A percentile compares a stretch with the other conserved stretches of the same genome.
phyloP scores from a whole-genome alignment of 2,329 filamentous ascomycete species.

The Taxawa tesnikishii region DNA sequence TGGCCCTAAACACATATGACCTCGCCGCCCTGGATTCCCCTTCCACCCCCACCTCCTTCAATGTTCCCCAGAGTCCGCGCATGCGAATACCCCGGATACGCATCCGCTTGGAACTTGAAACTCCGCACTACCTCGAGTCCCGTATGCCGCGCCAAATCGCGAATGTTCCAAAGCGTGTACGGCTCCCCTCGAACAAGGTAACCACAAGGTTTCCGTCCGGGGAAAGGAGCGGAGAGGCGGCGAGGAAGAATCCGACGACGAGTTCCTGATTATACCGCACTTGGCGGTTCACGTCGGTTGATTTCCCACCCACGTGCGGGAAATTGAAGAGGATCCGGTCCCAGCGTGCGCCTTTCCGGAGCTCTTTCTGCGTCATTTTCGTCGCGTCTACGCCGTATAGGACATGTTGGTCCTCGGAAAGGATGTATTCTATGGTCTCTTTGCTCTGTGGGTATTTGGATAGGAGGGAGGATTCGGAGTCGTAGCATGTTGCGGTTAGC shows the following conservation, averaged over 20 bases:
- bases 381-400: conserved; percentile 56
- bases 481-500: conserved; percentile 58
- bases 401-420: conserved; percentile 33
- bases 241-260: conserved; percentile 55
- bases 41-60: conserved; percentile 32
- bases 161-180: conserved; percentile 91
- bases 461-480: conserved; percentile 45
- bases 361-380: conserved; percentile 37
- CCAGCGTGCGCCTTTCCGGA: conserved; percentile 40
- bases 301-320: conserved; percentile 85
- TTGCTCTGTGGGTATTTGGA: conserved; percentile 57
- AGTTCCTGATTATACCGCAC: conserved; percentile 82
- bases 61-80: conserved; percentile 56
- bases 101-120: conserved; percentile 53
- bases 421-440: conserved; percentile 45
- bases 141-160: conserved; percentile 69
- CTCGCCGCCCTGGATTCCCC: conserved; percentile 34
- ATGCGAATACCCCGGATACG: conserved; percentile 65
- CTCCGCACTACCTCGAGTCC: conserved; percentile 59
- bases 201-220: conserved; percentile 55
- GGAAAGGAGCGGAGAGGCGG: conserved; percentile 40
- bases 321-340: conserved; percentile 91
- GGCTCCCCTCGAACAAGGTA: conserved; percentile 89
- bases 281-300: conserved; percentile 87
- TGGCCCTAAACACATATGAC: conserved; percentile 33